Evolutionary conservation across 306 rosid genomes (phyloP), one percentile per base, ranked within the genome.

Genomic region (Ormosia emarginata): DNA sequence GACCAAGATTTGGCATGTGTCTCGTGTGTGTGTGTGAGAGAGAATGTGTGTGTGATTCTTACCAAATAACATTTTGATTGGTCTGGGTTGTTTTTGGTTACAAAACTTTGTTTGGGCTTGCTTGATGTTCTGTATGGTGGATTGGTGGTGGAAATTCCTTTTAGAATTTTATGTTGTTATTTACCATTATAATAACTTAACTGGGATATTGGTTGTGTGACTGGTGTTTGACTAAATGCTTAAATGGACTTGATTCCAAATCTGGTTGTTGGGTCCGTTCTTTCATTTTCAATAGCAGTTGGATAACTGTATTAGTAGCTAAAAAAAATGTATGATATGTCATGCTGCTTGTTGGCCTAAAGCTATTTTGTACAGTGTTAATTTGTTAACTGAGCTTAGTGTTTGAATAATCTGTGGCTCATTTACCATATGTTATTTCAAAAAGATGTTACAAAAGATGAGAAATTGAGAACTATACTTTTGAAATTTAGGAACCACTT

Each of bases 181-280:
- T 67, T 58, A 7, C 17, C 12, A 11, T 29, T 74, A 3, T 33
- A 5, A 36, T n/a, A n/a, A n/a, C n/a, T n/a, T n/a, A n/a, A n/a
- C n/a, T n/a, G n/a, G n/a, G n/a, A n/a, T n/a, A 72, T 7, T 69
- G 74, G 34, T 71, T 41, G 44, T 30, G 12, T 68, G 6, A 8
- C 24, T 44, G 56, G 34, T 79, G 77, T 61, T 72, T 73, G 72
- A 79, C 39, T 14, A 56, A 56, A 44, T 67, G 78, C 81, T 68
- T 65, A 5, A 47, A 79, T 18, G 74, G 9, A 79, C 67, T n/a
- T 18, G 40, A 32, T 65, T 71, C 76, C 39, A 67, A 36, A 63
- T 78, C 62, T 49, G 71, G 43, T 46, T 71, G 17, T n/a, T 4
- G 49, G 14, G 33, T n/a, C 7, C 12, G 36, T 52, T 63, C 18